Evolutionary conservation across 768 basidiomycete genomes (phyloP), one percentile per base, ranked within the genome.

Genomic region (Tylopilus intermedius): DNA sequence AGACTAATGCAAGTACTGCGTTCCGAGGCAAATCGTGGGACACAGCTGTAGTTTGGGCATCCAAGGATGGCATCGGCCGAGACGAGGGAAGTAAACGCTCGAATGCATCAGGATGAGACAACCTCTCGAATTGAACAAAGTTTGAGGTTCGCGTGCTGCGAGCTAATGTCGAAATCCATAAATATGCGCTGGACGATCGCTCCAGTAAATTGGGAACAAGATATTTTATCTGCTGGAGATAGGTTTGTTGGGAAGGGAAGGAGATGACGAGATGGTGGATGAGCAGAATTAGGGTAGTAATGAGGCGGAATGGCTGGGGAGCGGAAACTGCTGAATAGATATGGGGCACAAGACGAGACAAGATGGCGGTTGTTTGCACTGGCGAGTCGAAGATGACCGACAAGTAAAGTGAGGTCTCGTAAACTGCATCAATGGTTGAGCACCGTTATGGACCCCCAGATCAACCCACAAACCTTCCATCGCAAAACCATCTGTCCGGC

Each of bases 331-430:
- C 53, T 18, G 62, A 65, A 62, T 81, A 79, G 48, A 81, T 58
- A 39, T 73, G 60, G 4, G 79, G 78, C 26, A 88, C 65, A 24
- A 90, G 75, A 57, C 79, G 78, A 2, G 81, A 76, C 32, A 86
- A 72, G 53, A 86, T 77, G 15, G 85, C 78, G 7, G 77, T 76
- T 4, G 81, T 79, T 67, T 90, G 86, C 37, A 74, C 73, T 0
- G 80, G 74, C 1, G 79, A 79, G 45, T 77, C 73, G 70, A 88
- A 90, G 29, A 87, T 57, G 26, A 80, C 71, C 24, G 86, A 77
- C 29, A 88, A 74, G 65, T 76, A 79, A 21, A 89, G 72, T 0
- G 88, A 90, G 4, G 79, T 86, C 69, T 90, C 84, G 63, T 88
- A 89, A 1, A 79, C 88, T 90, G 60, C 18, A 21, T 48, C 22